phyloP scores from a whole-genome alignment of 306 rosid genomes.

The Cucurbita pepo region DNA sequence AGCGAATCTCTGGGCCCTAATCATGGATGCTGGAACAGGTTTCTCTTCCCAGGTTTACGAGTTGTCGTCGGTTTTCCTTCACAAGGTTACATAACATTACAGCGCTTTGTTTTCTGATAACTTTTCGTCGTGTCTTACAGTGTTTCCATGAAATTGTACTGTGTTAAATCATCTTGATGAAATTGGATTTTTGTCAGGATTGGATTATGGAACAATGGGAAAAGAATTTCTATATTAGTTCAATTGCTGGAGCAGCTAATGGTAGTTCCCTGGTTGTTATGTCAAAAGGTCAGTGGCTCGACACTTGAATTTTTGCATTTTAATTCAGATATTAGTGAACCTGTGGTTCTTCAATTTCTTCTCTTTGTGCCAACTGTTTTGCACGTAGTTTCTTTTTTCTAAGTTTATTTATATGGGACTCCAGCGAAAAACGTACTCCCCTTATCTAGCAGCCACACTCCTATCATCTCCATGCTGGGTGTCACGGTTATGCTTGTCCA shows the following conservation, averaged over 20 bases:
- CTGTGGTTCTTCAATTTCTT: background rate
- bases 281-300: constrained; percentile 63
- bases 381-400: background rate
- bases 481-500: too few relatives aligned
- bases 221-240: constrained; percentile 79
- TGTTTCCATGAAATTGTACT: background rate
- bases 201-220: constrained; percentile 99
- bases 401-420: background rate
- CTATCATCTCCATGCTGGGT: background rate
- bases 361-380: background rate
- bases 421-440: background rate
- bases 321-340: background rate
- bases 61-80: constrained; percentile 65
- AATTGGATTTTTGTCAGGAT: constrained; percentile 39
- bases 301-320: background rate
- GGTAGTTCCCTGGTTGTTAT: constrained; percentile 93
- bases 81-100: constrained; percentile 38
- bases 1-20: constrained; percentile 70
- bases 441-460: background rate
- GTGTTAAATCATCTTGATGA: constrained; percentile 1
- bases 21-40: constrained; percentile 92
- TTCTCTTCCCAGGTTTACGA: constrained; percentile 82
- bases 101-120: constrained; percentile 3
- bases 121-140: background rate
- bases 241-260: constrained; percentile 75